A percentile compares a stretch with the other conserved stretches of the same genome.
Evolutionary conservation across 306 rosid genomes (phyloP).

Genomic region (Cucumis sativus): Cucumber_9930_V3 NC_026657.2:30406001-30406500

Average conservation of each 20-base stretch:
- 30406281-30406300: too few relatives aligned
- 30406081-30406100: not conserved
- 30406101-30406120: not conserved
- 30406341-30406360: not conserved
- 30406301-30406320: not conserved
- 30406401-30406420: not conserved
- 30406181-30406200: constrained; percentile 3
- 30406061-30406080: constrained; percentile 1
- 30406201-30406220: not conserved
- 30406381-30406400: not conserved
- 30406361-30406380: not conserved
- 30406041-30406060: constrained; percentile 15
- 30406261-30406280: not conserved
- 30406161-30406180: constrained; percentile 1
- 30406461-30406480: too few relatives aligned
- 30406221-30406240: not conserved
- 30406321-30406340: not conserved
- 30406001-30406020: not conserved
- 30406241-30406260: not conserved
- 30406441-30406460: too few relatives aligned
- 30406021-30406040: not conserved
- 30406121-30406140: not conserved
- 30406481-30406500: too few relatives aligned
- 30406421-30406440: too few relatives aligned
- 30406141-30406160: not conserved